Conservation (phyloP, 2,329 filamentous ascomycete genomes). For the Myrmaecium sp. region DNA sequence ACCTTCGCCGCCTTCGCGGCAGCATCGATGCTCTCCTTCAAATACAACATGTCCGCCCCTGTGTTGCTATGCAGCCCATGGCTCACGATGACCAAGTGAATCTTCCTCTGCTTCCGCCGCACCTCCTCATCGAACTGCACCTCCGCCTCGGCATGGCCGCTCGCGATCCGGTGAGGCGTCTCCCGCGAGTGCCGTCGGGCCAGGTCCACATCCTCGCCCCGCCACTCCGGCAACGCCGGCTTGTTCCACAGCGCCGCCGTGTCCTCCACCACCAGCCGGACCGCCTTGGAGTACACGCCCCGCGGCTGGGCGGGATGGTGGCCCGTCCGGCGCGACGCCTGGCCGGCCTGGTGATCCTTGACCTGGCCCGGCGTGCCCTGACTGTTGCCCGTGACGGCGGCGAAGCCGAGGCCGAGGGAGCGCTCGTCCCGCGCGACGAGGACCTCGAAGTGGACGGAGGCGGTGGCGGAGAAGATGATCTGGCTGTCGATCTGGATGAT, state of each 20-base stretch:
- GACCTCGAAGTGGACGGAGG: conserved; percentile 75
- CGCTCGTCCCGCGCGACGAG: conserved; percentile 73
- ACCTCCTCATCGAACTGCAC: conserved; percentile 4
- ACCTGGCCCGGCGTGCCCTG: conserved; percentile 46
- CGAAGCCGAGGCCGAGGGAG: conserved; percentile 52
- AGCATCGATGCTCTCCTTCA: conserved; percentile 93
- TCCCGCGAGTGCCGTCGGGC: conserved; percentile 11
- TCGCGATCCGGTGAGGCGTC: no score
- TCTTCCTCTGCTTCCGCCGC: conserved; percentile 53
- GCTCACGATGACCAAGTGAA: conserved; percentile 83
- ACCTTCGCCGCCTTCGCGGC: conserved; percentile 57
- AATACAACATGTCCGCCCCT: conserved; percentile 86
- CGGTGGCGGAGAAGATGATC: conserved; percentile 81
- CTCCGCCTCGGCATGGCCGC: conserved; percentile 7
- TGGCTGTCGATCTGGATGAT: conserved; percentile 83
- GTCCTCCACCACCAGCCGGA: conserved; percentile 68
- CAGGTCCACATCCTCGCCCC: conserved; percentile 16
- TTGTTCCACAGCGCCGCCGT: conserved; percentile 84
- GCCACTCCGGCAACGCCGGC: conserved; percentile 58
- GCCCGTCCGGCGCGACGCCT: conserved; percentile 34
- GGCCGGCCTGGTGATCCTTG: conserved; percentile 55
- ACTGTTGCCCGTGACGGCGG: conserved; percentile 36
- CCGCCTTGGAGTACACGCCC: conserved; percentile 70
- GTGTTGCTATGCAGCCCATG: conserved; percentile 94
- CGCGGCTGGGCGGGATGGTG: conserved; percentile 46